phyloP scores from a whole-genome alignment of 1,139 yeast genomes.

The Candida dubliniensis region DNA sequence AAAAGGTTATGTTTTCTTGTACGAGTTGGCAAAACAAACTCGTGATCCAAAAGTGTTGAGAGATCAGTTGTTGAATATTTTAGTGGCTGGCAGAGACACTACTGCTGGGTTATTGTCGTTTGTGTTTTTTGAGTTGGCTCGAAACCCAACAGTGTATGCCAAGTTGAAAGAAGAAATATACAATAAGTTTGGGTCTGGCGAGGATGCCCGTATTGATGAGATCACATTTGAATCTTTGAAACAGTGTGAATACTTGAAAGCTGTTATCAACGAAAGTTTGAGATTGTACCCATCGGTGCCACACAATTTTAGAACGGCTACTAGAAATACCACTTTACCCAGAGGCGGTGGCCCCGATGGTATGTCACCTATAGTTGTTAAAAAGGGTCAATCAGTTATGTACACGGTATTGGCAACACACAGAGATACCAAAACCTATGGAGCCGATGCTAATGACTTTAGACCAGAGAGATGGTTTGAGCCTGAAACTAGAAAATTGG shows the following conservation, averaged over 20 bases:
- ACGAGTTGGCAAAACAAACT: conserved; percentile 51
- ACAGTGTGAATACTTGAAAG: conserved; percentile 47
- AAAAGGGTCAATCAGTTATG: conserved; percentile 40
- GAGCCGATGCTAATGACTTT: conserved; percentile 44
- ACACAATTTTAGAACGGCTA: conserved; percentile 45
- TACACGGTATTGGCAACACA: conserved; percentile 46
- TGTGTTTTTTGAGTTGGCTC: conserved; percentile 43
- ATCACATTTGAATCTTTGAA: conserved; percentile 48
- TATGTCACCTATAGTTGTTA: conserved; percentile 41
- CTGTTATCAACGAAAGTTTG: conserved; percentile 49
- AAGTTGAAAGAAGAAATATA: conserved; percentile 35
- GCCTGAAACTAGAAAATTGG: conserved; percentile 29
- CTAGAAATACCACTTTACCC: conserved; percentile 42
- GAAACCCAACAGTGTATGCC: conserved; percentile 39
- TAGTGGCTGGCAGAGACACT: conserved; percentile 59
- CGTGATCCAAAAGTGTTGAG: conserved; percentile 47
- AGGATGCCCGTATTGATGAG: conserved; percentile 19
- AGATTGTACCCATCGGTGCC: conserved; percentile 58
- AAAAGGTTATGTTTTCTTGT: conserved; percentile 48
- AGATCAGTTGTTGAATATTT: conserved; percentile 51
- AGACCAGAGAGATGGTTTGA: conserved; percentile 51
- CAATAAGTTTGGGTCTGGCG: conserved; percentile 35
- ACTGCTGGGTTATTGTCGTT: conserved; percentile 56
- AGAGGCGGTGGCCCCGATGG: conserved; percentile 54
- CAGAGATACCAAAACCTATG: conserved; percentile 40